Percentiles rank a stretch among this genome's conserved stretches.
These are phyloP conservation scores for Hericium coralloides DNA, from an alignment of 768 basidiomycete genomes.

Conservation along the genomic window DNA sequence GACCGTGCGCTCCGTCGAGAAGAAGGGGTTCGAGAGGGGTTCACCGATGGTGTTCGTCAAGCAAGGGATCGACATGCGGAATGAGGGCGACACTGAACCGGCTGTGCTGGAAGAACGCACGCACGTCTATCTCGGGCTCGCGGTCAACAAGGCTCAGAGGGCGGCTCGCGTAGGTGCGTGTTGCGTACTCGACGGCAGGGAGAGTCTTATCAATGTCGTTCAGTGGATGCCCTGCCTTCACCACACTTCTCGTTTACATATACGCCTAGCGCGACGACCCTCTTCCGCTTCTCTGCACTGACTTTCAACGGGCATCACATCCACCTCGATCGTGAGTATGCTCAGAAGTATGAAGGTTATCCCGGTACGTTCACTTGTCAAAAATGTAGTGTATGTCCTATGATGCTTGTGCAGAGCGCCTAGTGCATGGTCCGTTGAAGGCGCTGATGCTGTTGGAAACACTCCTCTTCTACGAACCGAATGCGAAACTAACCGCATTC, in stretches of 20 bases:
- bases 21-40: slow-evolving; percentile 56
- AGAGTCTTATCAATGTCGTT: neutral
- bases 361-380: slow-evolving; percentile 36
- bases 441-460: slow-evolving; percentile 72
- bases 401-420: slow-evolving; percentile 40
- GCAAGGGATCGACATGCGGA: slow-evolving; percentile 46
- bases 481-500: slow-evolving; percentile 39
- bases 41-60: slow-evolving; percentile 71
- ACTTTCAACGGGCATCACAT: slow-evolving; percentile 84
- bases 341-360: slow-evolving; percentile 60
- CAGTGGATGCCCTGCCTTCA: slow-evolving; percentile 44
- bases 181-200: neutral
- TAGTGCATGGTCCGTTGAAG: slow-evolving; percentile 82
- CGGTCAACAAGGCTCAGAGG: slow-evolving; percentile 19
- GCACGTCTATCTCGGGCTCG: slow-evolving; percentile 48
- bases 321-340: slow-evolving; percentile 72
- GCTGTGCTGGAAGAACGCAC: slow-evolving; percentile 54
- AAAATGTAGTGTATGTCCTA: neutral
- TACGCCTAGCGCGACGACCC: slow-evolving; percentile 56
- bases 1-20: slow-evolving; percentile 41
- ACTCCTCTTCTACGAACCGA: slow-evolving; percentile 40
- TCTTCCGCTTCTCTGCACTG: slow-evolving; percentile 82
- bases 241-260: slow-evolving; percentile 58
- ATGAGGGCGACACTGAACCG: slow-evolving; percentile 32
- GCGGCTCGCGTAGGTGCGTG: slow-evolving; percentile 34